A percentile compares a stretch with the other conserved stretches of the same genome.
These are phyloP conservation scores for Berberis vulgaris DNA, from an alignment of 164 flowering plant species.

Conservation along the genomic window DNA sequence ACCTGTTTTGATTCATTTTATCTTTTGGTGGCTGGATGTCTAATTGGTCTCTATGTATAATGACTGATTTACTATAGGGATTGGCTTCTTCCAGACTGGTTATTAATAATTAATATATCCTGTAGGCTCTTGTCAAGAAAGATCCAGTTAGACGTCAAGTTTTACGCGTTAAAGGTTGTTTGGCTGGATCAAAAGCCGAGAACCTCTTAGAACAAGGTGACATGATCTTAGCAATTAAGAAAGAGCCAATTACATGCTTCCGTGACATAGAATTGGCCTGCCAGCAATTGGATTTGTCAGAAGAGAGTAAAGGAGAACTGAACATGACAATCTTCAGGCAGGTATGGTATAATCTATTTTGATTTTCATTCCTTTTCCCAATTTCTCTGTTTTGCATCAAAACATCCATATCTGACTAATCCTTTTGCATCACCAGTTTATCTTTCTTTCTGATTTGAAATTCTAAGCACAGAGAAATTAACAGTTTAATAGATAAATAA, in stretches of 20 bases:
- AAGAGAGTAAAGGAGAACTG: slow-evolving; percentile 42
- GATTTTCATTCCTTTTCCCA: not conserved
- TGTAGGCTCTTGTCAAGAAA: slow-evolving; percentile 80
- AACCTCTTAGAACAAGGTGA: slow-evolving; percentile 78
- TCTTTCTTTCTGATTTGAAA: not conserved
- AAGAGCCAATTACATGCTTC: slow-evolving; percentile 82
- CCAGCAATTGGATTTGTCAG: slow-evolving; percentile 49
- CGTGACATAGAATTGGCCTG: slow-evolving; percentile 82
- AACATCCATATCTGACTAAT: not conserved
- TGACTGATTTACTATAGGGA: not conserved
- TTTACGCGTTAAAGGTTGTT: slow-evolving; percentile 88
- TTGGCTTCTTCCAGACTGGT: not conserved
- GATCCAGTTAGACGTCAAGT: slow-evolving; percentile 90
- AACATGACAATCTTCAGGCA: slow-evolving; percentile 73
- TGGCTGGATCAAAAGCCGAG: slow-evolving; percentile 90
- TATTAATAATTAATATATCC: not conserved
- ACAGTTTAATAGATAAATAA: not conserved
- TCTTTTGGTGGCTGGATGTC: too few species aligned
- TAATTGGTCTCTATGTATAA: too few species aligned
- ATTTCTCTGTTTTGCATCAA: not conserved
- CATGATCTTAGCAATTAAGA: slow-evolving; percentile 80
- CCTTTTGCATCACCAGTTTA: not conserved
- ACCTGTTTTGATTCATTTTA: too few species aligned
- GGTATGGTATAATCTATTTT: slow-evolving; percentile 24
- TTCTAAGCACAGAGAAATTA: not conserved